phyloP scores from a whole-genome alignment of 495 filamentous ascomycete genomes.

The Pyronema domesticum region DNA sequence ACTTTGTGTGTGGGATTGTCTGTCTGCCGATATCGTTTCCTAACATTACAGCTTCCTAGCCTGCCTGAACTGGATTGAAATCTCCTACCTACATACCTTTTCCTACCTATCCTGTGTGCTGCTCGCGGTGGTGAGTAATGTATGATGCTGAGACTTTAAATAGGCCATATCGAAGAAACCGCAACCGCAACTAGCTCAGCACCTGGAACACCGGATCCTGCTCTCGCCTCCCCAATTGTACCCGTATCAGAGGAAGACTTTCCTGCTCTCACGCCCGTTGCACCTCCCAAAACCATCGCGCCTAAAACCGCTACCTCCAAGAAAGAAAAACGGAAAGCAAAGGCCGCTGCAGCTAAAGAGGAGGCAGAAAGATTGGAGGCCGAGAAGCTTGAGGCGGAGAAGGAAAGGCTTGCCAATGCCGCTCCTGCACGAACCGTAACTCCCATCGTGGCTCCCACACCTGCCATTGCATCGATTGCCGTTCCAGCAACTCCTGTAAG shows the following conservation, averaged over 20 bases:
- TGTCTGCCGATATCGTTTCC: neutral
- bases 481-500: neutral
- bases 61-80: neutral
- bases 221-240: neutral
- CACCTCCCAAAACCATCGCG: slow-evolving; percentile 3
- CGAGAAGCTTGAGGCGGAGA: slow-evolving; percentile 21
- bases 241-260: slow-evolving; percentile 39
- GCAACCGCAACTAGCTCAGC: neutral
- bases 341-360: slow-evolving; percentile 17
- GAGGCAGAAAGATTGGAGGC: slow-evolving; percentile 23
- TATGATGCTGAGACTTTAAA: neutral
- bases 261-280: slow-evolving; percentile 31
- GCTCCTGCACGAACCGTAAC: neutral
- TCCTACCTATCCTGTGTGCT: neutral
- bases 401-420: slow-evolving; percentile 11
- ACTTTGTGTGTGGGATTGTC: slow-evolving; percentile 5
- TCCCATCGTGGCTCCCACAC: neutral
- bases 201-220: neutral
- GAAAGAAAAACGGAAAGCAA: slow-evolving; percentile 13
- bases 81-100: neutral
- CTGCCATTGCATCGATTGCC: neutral
- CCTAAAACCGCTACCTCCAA: slow-evolving; percentile 23
- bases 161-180: neutral
- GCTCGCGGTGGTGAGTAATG: neutral
- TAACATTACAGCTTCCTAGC: neutral